Evolutionary conservation across 352 stramenopile species (phyloP).

Genomic region (Lagenidium giganteum): DNA sequence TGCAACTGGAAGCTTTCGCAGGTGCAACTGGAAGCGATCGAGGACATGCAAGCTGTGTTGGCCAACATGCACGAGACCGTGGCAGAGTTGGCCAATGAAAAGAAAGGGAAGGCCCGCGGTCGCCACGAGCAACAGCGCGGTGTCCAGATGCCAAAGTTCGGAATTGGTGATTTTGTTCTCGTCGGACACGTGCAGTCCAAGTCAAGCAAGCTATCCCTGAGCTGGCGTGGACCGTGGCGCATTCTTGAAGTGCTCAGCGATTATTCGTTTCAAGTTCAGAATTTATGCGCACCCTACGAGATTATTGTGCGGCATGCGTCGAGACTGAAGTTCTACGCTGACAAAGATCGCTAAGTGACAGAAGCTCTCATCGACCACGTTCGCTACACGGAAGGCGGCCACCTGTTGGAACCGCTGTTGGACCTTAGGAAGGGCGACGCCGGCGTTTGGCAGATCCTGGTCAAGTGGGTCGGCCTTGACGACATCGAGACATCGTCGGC

Average conservation of each 20-base stretch:
- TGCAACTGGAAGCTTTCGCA: too few relatives aligned
- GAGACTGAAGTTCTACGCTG: slow-evolving; percentile 11
- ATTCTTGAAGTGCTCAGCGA: slow-evolving; percentile 4
- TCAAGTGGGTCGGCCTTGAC: slow-evolving; percentile 23
- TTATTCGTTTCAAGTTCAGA: slow-evolving; percentile 19
- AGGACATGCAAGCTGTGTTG: background rate
- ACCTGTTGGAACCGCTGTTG: slow-evolving; percentile 11
- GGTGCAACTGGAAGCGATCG: too few relatives aligned
- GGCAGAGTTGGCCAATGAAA: slow-evolving; percentile 8
- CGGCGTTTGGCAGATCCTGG: slow-evolving; percentile 15
- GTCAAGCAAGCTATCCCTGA: slow-evolving; percentile 13
- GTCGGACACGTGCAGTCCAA: background rate
- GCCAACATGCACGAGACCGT: slow-evolving; percentile 5
- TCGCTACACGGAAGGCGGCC: slow-evolving; percentile 11
- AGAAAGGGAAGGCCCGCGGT: background rate
- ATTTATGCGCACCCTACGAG: slow-evolving; percentile 6
- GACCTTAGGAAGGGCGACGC: too few relatives aligned
- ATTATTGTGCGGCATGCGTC: slow-evolving; percentile 5
- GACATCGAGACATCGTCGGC: slow-evolving; percentile 18
- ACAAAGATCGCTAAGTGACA: background rate
- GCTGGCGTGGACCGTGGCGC: slow-evolving; percentile 10
- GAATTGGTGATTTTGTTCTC: slow-evolving; percentile 14
- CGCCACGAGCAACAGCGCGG: slow-evolving; percentile 3
- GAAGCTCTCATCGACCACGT: slow-evolving; percentile 4
- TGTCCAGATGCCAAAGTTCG: slow-evolving; percentile 8